phyloP scores from a whole-genome alignment of 2,329 filamentous ascomycete genomes.

The Macrophomina phaseolina region DNA sequence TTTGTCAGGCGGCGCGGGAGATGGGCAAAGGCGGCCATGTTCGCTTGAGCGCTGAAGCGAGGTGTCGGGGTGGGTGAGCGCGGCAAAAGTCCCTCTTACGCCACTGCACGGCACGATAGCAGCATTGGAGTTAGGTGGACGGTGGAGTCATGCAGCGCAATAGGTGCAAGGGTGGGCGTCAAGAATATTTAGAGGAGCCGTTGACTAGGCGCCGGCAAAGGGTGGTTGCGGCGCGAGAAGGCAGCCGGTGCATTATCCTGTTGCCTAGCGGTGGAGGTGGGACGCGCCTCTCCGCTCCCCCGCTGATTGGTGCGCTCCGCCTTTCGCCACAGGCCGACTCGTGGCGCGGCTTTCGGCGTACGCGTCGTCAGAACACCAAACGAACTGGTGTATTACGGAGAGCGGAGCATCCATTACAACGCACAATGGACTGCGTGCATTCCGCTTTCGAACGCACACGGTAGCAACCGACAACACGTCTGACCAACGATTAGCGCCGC shows the following conservation, averaged over 20 bases:
- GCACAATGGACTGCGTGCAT: too few species aligned
- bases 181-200: neutral
- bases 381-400: too few species aligned
- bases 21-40: conserved; percentile 27
- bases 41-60: neutral
- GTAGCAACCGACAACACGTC: too few species aligned
- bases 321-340: conserved; percentile 7
- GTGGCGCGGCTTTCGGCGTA: neutral
- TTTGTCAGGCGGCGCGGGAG: conserved; percentile 63
- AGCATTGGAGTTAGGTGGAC: neutral
- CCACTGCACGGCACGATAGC: neutral
- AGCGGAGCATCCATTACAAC: too few species aligned
- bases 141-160: neutral
- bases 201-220: conserved; percentile 8
- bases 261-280: conserved; percentile 34
- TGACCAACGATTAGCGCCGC: too few species aligned
- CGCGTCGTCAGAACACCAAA: conserved; percentile 2
- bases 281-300: neutral
- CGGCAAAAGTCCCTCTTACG: conserved; percentile 9
- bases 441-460: too few species aligned
- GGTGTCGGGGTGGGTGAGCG: conserved; percentile 4
- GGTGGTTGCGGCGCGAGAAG: neutral
- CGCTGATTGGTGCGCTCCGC: conserved; percentile 16
- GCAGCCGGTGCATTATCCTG: conserved; percentile 37
- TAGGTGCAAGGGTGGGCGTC: conserved; percentile 6